Evolutionary conservation across 164 flowering plant species (phyloP), one percentile per base, ranked within the genome.

Genomic region (Dillenia suffruticosa): DNA sequence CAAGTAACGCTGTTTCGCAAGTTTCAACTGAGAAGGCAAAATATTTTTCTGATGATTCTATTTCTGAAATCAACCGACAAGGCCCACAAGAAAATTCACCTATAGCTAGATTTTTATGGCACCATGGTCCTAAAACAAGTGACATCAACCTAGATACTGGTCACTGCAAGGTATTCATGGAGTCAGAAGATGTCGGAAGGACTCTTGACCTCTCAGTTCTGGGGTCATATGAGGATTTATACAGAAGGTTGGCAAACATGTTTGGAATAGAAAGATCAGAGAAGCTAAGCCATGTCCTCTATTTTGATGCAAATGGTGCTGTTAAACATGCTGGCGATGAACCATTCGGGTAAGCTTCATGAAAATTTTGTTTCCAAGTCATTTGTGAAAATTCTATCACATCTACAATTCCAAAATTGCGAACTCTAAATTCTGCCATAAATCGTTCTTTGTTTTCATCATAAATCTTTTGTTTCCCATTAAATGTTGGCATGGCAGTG

Each of bases 141-240:
- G 82, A 77, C 58, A 65, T 71, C 17, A 77, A 72, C 54, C 57
- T 82, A 54, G 88, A 79, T 46, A 75, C 77, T 19, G 85, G 85
- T 63, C 87, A 77, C 46, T 89, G 98, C 72, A 86, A 87, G 74
- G 94, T 92, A 5, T 86, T 84, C 65, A 57, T 86, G 86, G 96
- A 89, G 44, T 81, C 87, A 0, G 89, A 87, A 57, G 85, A 89
- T 70, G 90, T 88, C 5, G 96, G 98, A 11, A 75, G 89, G 51
- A 81, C 89, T 12, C 88, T 89, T 17, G 86, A 89, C 60, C 95
- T 92, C 59, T 82, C 95, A 0, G 75, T 68, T 45, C 72, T 92
- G n/a, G 74, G 83, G 16, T 88, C 98, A 14, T 92, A 88, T 55
- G 95, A 88, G 71, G 88, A 87, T 62, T 75, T 92, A 14, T 75